These are phyloP conservation scores for Entelexis paramagnoliae DNA, from an alignment of 1,139 yeast species.

Conservation along the genomic window DNA sequence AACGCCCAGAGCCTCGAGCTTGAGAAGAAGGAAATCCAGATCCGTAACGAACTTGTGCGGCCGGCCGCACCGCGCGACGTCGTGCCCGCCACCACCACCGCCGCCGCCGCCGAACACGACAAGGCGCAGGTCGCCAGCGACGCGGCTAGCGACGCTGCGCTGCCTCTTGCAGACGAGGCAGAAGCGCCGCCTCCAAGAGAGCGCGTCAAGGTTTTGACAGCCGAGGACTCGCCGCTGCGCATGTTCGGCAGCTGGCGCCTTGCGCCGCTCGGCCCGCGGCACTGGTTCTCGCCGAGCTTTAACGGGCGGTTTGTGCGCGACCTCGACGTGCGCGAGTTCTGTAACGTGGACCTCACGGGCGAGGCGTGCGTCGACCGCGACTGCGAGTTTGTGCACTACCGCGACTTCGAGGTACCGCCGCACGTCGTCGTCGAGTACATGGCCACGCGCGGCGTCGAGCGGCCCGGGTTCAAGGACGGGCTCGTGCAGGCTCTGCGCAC, in stretches of 20 bases:
- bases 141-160: not conserved
- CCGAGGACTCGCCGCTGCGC: slow-evolving; percentile 15
- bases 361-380: slow-evolving; percentile 24
- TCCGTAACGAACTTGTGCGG: slow-evolving; percentile 8
- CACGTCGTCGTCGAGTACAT: slow-evolving; percentile 14
- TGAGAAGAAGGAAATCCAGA: slow-evolving; percentile 8
- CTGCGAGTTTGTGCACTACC: slow-evolving; percentile 29
- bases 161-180: too few relatives aligned
- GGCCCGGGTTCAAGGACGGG: slow-evolving; percentile 11
- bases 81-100: too few relatives aligned
- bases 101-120: too few relatives aligned
- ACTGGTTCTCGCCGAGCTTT: slow-evolving; percentile 28
- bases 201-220: slow-evolving; percentile 5
- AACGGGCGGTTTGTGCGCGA: slow-evolving; percentile 24
- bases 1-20: slow-evolving; percentile 4
- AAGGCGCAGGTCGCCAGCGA: too few relatives aligned
- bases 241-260: slow-evolving; percentile 18
- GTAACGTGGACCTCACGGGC: slow-evolving; percentile 27
- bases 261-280: slow-evolving; percentile 17
- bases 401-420: slow-evolving; percentile 24
- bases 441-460: slow-evolving; percentile 15
- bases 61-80: not conserved
- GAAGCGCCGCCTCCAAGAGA: too few relatives aligned
- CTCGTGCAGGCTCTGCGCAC: slow-evolving; percentile 8
- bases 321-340: slow-evolving; percentile 23